Evolutionary conservation across 257 asterid species (phyloP).

Genomic region (Ligustrum vulgare): DNA sequence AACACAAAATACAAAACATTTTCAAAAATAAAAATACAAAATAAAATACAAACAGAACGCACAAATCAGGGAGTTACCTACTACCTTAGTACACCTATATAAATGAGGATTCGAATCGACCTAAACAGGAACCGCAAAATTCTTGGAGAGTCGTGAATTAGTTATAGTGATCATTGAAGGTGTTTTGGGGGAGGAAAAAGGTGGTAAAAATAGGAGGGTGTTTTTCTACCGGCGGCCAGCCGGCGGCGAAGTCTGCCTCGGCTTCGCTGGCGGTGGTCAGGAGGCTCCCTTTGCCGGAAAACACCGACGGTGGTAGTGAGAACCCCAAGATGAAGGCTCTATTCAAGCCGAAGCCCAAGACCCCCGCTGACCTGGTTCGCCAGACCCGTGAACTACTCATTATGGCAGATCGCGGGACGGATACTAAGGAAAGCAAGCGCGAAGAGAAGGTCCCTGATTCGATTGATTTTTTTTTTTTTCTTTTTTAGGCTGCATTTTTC

Average conservation of each 20-base stretch:
- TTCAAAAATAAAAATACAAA: too few species aligned
- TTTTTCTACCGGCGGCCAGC: slow-evolving; percentile 47
- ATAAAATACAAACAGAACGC: background rate
- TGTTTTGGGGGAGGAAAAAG: slow-evolving; percentile 2
- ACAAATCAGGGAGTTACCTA: background rate
- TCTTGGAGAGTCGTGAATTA: background rate
- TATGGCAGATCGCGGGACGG: slow-evolving; percentile 47
- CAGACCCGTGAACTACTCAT: slow-evolving; percentile 87
- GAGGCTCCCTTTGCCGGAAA: slow-evolving; percentile 41
- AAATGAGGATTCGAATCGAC: background rate
- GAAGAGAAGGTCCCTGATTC: slow-evolving; percentile 65
- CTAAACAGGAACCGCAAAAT: background rate
- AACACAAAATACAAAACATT: too few species aligned
- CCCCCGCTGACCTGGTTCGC: slow-evolving; percentile 83
- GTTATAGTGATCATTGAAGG: background rate
- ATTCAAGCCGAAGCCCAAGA: slow-evolving; percentile 81
- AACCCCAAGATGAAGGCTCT: slow-evolving; percentile 62
- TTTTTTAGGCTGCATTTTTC: background rate
- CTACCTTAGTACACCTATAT: background rate
- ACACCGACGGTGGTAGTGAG: slow-evolving; percentile 31
- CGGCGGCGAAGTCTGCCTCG: slow-evolving; percentile 51
- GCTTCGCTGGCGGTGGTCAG: slow-evolving; percentile 42
- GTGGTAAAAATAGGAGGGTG: slow-evolving; percentile 68
- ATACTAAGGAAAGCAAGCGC: slow-evolving; percentile 72
- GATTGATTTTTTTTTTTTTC: background rate